A percentile compares a stretch with the other conserved stretches of the same genome.
phyloP scores from a whole-genome alignment of 1,139 yeast species.

The Pichia sp. region DNA sequence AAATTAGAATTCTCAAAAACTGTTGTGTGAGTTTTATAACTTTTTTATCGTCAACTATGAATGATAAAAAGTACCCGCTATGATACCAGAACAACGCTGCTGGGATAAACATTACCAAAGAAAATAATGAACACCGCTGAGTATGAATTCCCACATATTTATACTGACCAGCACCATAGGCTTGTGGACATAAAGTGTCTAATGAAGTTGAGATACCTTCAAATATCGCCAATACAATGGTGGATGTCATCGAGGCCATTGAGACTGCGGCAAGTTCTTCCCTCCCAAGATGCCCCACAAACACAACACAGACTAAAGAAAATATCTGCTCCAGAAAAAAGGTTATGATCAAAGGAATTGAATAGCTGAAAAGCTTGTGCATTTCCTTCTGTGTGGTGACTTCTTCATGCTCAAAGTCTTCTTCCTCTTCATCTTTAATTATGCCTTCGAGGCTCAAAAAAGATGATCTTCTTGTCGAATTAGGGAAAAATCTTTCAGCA shows the following conservation, averaged over 20 bases:
- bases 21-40: conserved; percentile 61
- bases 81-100: conserved; percentile 65
- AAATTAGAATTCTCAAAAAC: conserved; percentile 50
- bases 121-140: conserved; percentile 59
- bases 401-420: conserved; percentile 41
- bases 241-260: conserved; percentile 82
- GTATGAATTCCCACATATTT: conserved; percentile 59
- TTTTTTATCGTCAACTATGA: conserved; percentile 54
- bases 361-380: conserved; percentile 46
- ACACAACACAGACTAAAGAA: conserved; percentile 64
- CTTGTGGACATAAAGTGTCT: conserved; percentile 85
- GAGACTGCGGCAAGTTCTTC: conserved; percentile 77
- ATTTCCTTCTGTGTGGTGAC: conserved; percentile 48
- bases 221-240: conserved; percentile 76
- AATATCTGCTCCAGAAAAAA: conserved; percentile 69
- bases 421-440: conserved; percentile 30
- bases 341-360: conserved; percentile 63
- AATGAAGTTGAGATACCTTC: conserved; percentile 86
- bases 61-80: conserved; percentile 49
- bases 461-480: conserved; percentile 16
- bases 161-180: conserved; percentile 67
- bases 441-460: conserved; percentile 18
- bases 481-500: conserved; percentile 29
- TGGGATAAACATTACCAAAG: conserved; percentile 54
- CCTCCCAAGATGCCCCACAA: conserved; percentile 71